Conservation (phyloP, 352 stramenopile genomes). For the Peronospora tabacina region DNA sequence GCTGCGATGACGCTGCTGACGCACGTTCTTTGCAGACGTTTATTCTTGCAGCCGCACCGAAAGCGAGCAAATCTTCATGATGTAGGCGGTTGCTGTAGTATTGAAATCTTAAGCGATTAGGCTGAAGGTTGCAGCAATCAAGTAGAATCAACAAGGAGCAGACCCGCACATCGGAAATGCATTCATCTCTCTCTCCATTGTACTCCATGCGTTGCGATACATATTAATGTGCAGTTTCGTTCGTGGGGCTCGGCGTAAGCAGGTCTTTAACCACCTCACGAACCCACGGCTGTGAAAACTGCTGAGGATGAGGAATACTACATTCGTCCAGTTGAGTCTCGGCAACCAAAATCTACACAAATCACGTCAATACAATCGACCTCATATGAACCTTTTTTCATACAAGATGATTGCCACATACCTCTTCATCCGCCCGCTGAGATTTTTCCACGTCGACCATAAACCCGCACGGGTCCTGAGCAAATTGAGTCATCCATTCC, state of each 20-base stretch:
- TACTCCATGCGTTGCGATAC: too few relatives aligned
- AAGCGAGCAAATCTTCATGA: too few relatives aligned
- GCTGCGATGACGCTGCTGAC: too few relatives aligned
- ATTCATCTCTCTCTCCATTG: too few relatives aligned
- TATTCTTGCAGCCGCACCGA: too few relatives aligned
- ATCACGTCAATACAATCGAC: background rate
- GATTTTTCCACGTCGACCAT: constrained; percentile 51
- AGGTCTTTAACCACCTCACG: constrained; percentile 31
- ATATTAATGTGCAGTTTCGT: constrained; percentile 17
- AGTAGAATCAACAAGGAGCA: too few relatives aligned
- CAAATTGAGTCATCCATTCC: constrained; percentile 68
- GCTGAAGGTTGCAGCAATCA: too few relatives aligned
- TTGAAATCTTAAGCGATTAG: too few relatives aligned
- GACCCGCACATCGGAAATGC: too few relatives aligned
- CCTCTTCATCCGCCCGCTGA: constrained; percentile 51
- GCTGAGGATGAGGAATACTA: constrained; percentile 41
- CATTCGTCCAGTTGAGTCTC: constrained; percentile 63
- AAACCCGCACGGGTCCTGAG: constrained; percentile 55
- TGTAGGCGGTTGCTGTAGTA: too few relatives aligned
- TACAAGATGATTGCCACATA: constrained; percentile 12
- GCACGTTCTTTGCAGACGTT: too few relatives aligned
- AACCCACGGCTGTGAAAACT: constrained; percentile 71
- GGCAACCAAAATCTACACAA: constrained; percentile 37
- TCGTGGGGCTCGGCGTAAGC: constrained; percentile 20
- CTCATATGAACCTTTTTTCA: background rate